Evolutionary conservation across 176 grass and related monocot genomes (phyloP).

Genomic region (Aegilops tauschii): DNA sequence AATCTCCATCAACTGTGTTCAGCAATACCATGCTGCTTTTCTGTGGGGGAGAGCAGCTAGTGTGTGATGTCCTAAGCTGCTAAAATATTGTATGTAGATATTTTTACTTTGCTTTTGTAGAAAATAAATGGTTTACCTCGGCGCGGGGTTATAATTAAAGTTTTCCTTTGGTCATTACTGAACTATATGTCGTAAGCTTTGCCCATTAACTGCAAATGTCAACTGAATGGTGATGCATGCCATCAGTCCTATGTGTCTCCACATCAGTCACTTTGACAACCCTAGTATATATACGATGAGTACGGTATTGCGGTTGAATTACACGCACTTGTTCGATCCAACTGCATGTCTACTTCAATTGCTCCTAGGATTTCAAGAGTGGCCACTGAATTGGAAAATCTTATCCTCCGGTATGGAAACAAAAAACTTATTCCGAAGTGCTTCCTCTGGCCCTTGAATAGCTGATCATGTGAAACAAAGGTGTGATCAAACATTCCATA

Average conservation of each 20-base stretch:
- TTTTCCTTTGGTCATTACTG: not conserved
- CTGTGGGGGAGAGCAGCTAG: not conserved
- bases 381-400: not conserved
- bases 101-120: not conserved
- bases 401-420: not conserved
- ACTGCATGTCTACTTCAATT: not conserved
- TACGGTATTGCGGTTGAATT: not conserved
- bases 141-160: not conserved
- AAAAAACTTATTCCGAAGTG: not conserved
- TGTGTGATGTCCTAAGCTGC: not conserved
- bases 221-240: not conserved
- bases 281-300: not conserved
- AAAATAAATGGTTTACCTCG: not conserved
- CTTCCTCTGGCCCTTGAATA: not conserved
- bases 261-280: not conserved
- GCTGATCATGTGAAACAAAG: not conserved
- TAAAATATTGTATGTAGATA: not conserved
- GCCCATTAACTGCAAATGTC: not conserved
- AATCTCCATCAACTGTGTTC: conserved; percentile 11
- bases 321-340: not conserved
- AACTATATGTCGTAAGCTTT: not conserved
- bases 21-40: conserved; percentile 11
- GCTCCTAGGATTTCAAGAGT: not conserved
- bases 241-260: not conserved
- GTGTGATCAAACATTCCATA: not conserved